phyloP scores from a whole-genome alignment of 1,284 basidiomycete genomes.

The Trametes polyzona region DNA sequence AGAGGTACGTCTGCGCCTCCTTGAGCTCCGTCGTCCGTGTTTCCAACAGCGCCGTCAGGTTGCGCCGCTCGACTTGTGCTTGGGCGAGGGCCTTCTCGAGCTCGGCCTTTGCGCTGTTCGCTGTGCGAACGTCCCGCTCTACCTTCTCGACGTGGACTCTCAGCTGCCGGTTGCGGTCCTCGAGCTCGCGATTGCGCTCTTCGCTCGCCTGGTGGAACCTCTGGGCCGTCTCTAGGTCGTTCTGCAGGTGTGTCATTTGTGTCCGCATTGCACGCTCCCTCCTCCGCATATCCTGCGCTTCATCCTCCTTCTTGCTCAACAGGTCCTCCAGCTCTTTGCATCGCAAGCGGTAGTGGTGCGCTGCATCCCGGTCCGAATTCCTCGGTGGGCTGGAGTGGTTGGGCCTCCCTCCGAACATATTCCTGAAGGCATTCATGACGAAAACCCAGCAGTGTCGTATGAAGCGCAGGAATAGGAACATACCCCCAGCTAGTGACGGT shows the following conservation, averaged over 20 bases:
- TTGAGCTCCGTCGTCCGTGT: conserved; percentile 48
- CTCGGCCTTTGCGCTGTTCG: conserved; percentile 1
- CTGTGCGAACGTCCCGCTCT: conserved; percentile 3
- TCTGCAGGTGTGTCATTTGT: neutral
- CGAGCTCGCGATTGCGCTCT: neutral
- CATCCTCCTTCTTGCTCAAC: neutral
- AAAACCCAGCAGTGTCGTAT: too few relatives aligned
- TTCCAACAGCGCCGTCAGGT: conserved; percentile 38
- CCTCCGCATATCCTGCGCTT: neutral
- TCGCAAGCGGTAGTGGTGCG: neutral
- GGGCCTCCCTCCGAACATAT: too few relatives aligned
- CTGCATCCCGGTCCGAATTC: too few relatives aligned
- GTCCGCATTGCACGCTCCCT: neutral
- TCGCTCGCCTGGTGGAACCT: neutral
- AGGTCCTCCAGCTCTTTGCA: neutral
- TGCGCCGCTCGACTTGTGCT: conserved; percentile 13
- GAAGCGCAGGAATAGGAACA: too few relatives aligned
- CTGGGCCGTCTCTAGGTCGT: neutral
- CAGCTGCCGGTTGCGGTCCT: neutral
- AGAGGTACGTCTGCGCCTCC: conserved; percentile 49
- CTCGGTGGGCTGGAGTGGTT: too few relatives aligned
- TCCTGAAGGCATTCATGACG: too few relatives aligned
- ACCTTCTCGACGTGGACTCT: neutral
- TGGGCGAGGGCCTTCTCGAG: conserved; percentile 10
- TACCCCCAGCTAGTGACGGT: too few relatives aligned